Evolutionary conservation across 202 grass and related monocot species (phyloP).

Genomic region (Elaeis oleifera): DNA sequence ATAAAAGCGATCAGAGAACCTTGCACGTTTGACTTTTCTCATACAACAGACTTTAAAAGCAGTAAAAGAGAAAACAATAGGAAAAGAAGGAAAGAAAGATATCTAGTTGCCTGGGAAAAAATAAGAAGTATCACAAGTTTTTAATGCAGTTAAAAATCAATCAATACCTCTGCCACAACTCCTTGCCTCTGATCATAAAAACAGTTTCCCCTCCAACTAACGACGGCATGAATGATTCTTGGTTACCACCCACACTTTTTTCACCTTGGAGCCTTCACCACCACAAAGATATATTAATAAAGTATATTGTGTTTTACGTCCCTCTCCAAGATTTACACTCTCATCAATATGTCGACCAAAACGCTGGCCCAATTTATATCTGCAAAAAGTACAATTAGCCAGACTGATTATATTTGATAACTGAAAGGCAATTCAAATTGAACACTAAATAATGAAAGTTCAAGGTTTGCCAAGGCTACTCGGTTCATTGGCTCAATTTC

Average conservation of each 20-base stretch:
- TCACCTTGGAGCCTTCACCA: constrained; percentile 1
- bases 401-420: background rate
- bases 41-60: no score
- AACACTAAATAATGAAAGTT: no score
- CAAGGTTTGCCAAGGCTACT: no score
- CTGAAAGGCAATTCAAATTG: no score
- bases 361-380: constrained; percentile 77
- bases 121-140: no score
- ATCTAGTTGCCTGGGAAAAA: no score
- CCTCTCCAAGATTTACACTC: constrained; percentile 52
- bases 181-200: constrained; percentile 68
- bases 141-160: background rate
- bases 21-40: no score
- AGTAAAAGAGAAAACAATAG: no score
- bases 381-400: constrained; percentile 19
- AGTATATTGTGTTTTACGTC: constrained; percentile 61
- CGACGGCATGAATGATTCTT: constrained; percentile 46
- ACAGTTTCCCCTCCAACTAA: constrained; percentile 85
- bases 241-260: constrained; percentile 15
- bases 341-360: constrained; percentile 93
- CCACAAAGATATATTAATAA: constrained; percentile 79
- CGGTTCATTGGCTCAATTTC: no score
- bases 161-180: constrained; percentile 78
- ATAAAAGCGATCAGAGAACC: no score
- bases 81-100: no score